These are phyloP conservation scores for Hyphopichia fennica DNA, from an alignment of 1,139 yeast genomes.

Conservation along the genomic window DNA sequence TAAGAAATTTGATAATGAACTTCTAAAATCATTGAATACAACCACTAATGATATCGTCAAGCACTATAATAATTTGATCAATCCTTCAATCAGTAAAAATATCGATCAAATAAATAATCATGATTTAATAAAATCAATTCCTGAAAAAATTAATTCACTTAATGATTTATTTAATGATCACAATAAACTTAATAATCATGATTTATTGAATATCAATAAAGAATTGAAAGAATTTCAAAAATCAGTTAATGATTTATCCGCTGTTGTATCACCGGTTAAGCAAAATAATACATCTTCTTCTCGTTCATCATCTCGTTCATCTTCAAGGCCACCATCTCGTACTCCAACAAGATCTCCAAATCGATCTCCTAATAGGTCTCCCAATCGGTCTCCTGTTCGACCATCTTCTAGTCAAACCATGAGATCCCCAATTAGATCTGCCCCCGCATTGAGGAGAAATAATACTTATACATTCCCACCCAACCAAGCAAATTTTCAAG, in stretches of 20 bases:
- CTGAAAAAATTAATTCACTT: not conserved
- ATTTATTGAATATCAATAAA: not conserved
- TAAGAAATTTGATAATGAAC: not conserved
- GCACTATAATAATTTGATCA: not conserved
- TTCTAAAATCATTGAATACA: not conserved
- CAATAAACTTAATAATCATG: not conserved
- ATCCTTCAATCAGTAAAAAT: not conserved
- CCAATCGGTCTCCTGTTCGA: not conserved
- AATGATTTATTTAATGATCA: not conserved
- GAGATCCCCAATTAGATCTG: not conserved
- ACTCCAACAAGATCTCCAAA: not conserved
- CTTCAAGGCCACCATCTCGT: not conserved
- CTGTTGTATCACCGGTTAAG: not conserved
- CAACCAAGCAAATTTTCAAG: not conserved
- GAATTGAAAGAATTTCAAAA: conserved; percentile 1
- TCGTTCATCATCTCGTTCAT: not conserved
- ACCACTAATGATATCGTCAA: not conserved
- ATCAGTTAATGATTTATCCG: not conserved
- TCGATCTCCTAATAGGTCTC: not conserved
- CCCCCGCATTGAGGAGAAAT: not conserved
- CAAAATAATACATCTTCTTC: not conserved
- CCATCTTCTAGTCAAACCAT: not conserved
- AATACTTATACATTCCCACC: not conserved
- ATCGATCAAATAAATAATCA: not conserved
- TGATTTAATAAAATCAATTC: not conserved